Evolutionary conservation across 305 asterid genomes (phyloP), one percentile per base, ranked within the genome.

Genomic region (Fraxinus angustifolia): DNA sequence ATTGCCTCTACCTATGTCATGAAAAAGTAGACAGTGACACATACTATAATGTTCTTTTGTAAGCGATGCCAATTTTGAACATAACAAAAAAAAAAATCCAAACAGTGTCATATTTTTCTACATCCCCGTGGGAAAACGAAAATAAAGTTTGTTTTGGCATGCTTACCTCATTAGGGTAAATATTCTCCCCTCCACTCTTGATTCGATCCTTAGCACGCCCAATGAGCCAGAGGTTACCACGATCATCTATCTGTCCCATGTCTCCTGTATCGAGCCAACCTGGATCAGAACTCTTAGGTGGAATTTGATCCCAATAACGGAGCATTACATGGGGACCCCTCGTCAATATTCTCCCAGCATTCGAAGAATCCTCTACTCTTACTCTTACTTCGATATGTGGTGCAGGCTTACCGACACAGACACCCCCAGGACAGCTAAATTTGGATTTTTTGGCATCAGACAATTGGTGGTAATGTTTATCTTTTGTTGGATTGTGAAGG

Each of bases 261-360:
- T 95, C 99, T 81, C 98, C 99, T 1, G 99, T 95, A 82, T 95
- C 98, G 3, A 91, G 81, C 98, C 99, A 94, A 48, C 88, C 88
- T 72, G 84, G 84, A 79, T 86, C 38, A 35, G 81, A 75, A 80
- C 60, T 78, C 36, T 86, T 60, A 45, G 86, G 42, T 12, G 90
- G 87, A 56, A 81, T 83, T 75, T 88, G 93, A 60, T 90, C 97
- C 98, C 98, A 95, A 79, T 94, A 95, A 28, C 86, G 90, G 78
- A 94, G 92, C 99, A 95, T 92, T 58, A 90, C 89, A 84, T 94
- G 98, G 12, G 96, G 94, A 21, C 99, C 99, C 86, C 97, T 90
- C 85, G 94, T 95, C 65, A 93, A 82, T 78, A 95, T 91, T 86
- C 88, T 90, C 72, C 98, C 98, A 19, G 73, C 78, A 62, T 73